phyloP scores from a whole-genome alignment of 2,329 filamentous ascomycete genomes.

The Alternaria arbusti region DNA sequence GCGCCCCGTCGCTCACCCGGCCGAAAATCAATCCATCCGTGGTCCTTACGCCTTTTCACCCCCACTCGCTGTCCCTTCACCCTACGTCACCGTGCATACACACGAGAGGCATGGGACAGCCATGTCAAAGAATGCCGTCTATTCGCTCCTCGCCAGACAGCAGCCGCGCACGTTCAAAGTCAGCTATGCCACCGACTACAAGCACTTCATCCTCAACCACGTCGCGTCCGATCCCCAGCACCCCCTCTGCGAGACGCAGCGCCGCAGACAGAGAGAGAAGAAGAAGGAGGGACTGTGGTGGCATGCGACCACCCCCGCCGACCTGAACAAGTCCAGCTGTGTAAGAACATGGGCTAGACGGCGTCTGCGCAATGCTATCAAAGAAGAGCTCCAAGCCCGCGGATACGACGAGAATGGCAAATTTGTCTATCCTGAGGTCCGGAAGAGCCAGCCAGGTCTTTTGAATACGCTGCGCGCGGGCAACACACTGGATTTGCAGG shows the following conservation, averaged over 20 bases:
- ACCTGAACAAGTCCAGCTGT: slow-evolving; percentile 38
- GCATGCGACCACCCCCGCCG: slow-evolving; percentile 31
- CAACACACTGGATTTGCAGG: slow-evolving; percentile 22
- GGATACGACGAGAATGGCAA: slow-evolving; percentile 39
- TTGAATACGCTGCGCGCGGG: slow-evolving; percentile 6
- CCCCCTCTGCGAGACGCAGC: slow-evolving; percentile 31
- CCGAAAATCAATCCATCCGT: background rate
- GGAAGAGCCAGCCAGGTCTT: slow-evolving; percentile 2
- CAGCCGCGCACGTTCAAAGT: slow-evolving; percentile 26
- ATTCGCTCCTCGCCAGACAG: slow-evolving; percentile 17
- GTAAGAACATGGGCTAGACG: slow-evolving; percentile 42
- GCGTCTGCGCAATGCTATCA: slow-evolving; percentile 39
- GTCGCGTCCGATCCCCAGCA: slow-evolving; percentile 31
- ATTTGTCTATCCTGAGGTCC: slow-evolving; percentile 11
- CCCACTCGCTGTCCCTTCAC: background rate
- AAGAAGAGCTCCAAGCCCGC: slow-evolving; percentile 32
- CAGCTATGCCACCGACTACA: slow-evolving; percentile 33
- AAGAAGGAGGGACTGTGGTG: slow-evolving; percentile 42
- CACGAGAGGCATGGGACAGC: background rate
- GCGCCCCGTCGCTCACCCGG: slow-evolving; percentile 4
- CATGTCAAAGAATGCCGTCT: slow-evolving; percentile 22
- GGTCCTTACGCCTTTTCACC: background rate
- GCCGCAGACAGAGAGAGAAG: slow-evolving; percentile 22
- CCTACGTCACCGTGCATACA: slow-evolving; percentile 12
- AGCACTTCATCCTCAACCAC: slow-evolving; percentile 29